Conservation (phyloP, 306 rosid genomes). For the Hippophae gyantsensis region DNA sequence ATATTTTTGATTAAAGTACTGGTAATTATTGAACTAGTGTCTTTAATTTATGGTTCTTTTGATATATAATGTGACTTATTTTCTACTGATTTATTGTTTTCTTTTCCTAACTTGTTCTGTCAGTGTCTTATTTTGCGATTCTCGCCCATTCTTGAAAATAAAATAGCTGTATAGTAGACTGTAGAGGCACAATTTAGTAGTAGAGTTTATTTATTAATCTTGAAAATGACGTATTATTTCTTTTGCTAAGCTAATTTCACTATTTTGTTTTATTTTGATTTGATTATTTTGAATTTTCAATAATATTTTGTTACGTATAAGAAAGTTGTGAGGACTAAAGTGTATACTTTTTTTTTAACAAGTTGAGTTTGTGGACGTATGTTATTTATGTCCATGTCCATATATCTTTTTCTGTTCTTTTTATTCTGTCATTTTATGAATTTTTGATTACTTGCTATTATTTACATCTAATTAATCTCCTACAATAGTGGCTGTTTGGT, state of each 20-base stretch:
- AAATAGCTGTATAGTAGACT: background rate
- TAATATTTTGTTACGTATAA: constrained; percentile 12
- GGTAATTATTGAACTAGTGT: background rate
- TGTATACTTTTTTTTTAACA: constrained; percentile 33
- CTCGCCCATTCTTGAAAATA: constrained; percentile 6
- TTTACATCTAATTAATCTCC: constrained; percentile 15
- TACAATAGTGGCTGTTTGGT: constrained; percentile 17
- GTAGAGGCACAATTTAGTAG: constrained; percentile 2
- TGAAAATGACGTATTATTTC: constrained; percentile 33
- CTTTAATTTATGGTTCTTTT: no score
- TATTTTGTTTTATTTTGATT: background rate
- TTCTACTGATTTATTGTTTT: constrained; percentile 5
- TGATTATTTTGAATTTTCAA: constrained; percentile 14
- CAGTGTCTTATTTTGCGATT: constrained; percentile 7
- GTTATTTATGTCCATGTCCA: constrained; percentile 29
- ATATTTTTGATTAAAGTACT: background rate
- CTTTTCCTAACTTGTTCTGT: background rate
- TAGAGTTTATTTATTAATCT: constrained; percentile 6
- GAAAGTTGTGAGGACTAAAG: constrained; percentile 47
- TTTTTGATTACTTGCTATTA: constrained; percentile 17
- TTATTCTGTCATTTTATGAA: constrained; percentile 24
- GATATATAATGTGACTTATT: no score
- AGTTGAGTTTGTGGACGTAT: constrained; percentile 58
- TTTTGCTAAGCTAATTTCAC: constrained; percentile 8
- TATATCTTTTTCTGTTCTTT: constrained; percentile 42